Evolutionary conservation across 495 filamentous ascomycete species (phyloP), one percentile per base, ranked within the genome.

Genomic region (Neurospora sp.): DNA sequence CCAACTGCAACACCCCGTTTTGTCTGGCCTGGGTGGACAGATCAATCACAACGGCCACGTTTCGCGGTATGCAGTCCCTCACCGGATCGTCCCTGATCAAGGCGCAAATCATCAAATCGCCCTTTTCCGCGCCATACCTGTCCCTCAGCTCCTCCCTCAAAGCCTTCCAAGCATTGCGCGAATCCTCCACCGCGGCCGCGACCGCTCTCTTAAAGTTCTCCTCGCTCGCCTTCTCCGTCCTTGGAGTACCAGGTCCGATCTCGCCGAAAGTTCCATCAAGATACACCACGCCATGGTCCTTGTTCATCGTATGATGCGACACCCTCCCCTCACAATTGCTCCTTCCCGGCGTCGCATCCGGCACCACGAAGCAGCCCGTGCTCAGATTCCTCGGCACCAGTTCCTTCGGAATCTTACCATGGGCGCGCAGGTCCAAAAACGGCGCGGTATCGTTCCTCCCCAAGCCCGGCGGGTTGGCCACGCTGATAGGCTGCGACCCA

Each of bases 81-180:
- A 77, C 71, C 7, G 78, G 78, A 69, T 78, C 71, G 35, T 79
- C 78, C n/a, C 77, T 73, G 18, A 79, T 70, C 18, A 79, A 42
- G 5, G 77, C 72, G 48, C 78, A 79, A 20, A 78, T 77, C 74
- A 79, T 78, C 11, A 79, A 71, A 38, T 78, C 74, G 31, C 77
- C 77, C n/a, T 69, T 62, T 5, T 73, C 66, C 3, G 11, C 14
- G n/a, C 77, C 78, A 31, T 77, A 78, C n/a, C 44, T 14, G 2
- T 73, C 35, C 7, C 72, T 70, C 11, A 79, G 39, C 40, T 75
- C 73, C 20, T 75, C 70, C 4, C 72, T 71, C 35, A 79, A 59
- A 11, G 44, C 41, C 14, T 41, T 44, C 78, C 78, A 79, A 3
- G 69, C 46, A 35, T 74, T 72, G 31, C 76, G 76, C 5, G 78